phyloP scores from a whole-genome alignment of 2,329 filamentous ascomycete genomes.

The Celoporthe dispersa region DNA sequence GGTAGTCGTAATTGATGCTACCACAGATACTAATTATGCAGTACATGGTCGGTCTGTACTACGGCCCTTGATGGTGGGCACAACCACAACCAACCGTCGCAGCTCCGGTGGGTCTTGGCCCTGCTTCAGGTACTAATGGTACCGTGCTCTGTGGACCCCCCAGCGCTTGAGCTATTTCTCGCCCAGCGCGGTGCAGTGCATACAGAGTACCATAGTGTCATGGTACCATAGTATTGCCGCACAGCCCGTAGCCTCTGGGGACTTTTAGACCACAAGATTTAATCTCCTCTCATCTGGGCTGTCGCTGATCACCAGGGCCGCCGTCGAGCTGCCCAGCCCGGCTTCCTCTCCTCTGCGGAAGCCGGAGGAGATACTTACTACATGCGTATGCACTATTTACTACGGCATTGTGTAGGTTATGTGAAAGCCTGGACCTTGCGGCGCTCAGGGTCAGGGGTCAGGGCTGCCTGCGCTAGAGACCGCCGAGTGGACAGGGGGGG shows the following conservation, averaged over 20 bases:
- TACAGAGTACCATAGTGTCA: not conserved
- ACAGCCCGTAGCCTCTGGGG: not conserved
- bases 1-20: not conserved
- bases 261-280: not conserved
- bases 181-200: not conserved
- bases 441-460: conserved; percentile 6
- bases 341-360: not conserved
- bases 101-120: not conserved
- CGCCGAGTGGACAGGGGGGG: not conserved
- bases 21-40: not conserved
- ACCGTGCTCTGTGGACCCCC: not conserved
- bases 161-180: conserved; percentile 3
- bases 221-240: not conserved
- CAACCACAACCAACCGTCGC: not conserved
- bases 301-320: not conserved
- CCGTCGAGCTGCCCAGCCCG: not conserved
- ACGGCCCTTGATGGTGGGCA: not conserved
- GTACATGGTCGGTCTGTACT: not conserved
- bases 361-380: not conserved
- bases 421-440: conserved; percentile 9
- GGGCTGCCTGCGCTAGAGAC: not conserved
- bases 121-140: not conserved
- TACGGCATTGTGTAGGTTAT: not conserved
- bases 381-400: not conserved
- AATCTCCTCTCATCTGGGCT: not conserved